Evolutionary conservation across 129 eudicot genomes (phyloP).

Genomic region (Pulicaria dysenterica): DNA sequence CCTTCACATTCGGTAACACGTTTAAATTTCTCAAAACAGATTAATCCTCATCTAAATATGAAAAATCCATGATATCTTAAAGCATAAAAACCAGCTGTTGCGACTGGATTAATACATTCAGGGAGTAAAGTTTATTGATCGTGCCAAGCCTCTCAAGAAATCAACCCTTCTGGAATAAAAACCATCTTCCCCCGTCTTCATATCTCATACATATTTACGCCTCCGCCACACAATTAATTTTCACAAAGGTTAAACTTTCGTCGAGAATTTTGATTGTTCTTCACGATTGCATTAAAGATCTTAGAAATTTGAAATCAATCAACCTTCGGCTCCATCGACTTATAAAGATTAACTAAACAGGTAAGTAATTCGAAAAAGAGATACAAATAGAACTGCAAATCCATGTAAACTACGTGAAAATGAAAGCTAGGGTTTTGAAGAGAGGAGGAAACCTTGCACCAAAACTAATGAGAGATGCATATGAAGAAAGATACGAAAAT

Average conservation of each 20-base stretch:
- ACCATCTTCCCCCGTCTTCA: too few relatives aligned
- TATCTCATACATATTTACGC: too few relatives aligned
- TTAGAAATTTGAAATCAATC: neutral
- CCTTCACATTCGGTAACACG: neutral
- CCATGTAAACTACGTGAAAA: neutral
- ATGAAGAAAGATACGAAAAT: neutral
- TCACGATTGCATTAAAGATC: neutral
- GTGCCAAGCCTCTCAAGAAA: neutral
- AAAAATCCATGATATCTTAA: constrained; percentile 1
- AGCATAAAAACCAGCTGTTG: neutral
- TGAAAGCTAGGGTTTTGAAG: constrained; percentile 31
- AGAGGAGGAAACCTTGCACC: neutral
- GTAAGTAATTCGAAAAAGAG: neutral
- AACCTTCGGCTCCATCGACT: neutral
- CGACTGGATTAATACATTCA: neutral
- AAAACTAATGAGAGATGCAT: constrained; percentile 1
- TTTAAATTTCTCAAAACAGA: constrained; percentile 3
- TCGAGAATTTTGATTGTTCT: neutral
- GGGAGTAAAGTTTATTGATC: neutral
- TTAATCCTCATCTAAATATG: neutral
- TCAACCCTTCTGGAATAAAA: too few relatives aligned
- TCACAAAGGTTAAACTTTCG: neutral
- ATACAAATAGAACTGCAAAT: neutral
- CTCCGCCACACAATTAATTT: neutral
- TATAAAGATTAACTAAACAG: neutral